Percentiles rank a stretch among this genome's conserved stretches.
phyloP scores from a whole-genome alignment of 2,329 filamentous ascomycete genomes.

The Knufia fluminis region DNA sequence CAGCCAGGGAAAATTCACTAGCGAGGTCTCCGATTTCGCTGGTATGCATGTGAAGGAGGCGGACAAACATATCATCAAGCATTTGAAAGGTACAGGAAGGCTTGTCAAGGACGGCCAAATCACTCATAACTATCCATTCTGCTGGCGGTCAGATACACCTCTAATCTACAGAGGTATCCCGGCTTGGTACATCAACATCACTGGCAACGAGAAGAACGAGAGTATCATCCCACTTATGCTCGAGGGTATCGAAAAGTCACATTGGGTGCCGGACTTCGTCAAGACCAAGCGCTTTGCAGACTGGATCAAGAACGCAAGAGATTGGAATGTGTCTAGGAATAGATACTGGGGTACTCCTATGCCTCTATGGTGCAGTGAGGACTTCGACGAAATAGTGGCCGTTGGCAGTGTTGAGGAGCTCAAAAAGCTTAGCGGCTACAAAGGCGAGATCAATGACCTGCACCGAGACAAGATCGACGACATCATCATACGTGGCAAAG shows the following conservation, averaged over 20 bases:
- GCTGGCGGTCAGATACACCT: conserved; percentile 76
- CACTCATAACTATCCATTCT: conserved; percentile 79
- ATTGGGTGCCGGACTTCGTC: conserved; percentile 77
- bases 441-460: conserved; percentile 67
- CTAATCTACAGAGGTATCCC: conserved; percentile 83
- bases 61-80: conserved; percentile 79
- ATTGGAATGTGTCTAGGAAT: conserved; percentile 86
- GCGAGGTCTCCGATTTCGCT: conserved; percentile 62
- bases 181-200: conserved; percentile 82
- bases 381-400: conserved; percentile 70
- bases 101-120: conserved; percentile 71
- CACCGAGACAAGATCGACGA: conserved; percentile 81
- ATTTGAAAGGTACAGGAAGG: conserved; percentile 64
- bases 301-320: conserved; percentile 75
- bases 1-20: conserved; percentile 67
- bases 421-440: conserved; percentile 66
- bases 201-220: conserved; percentile 36
- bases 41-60: conserved; percentile 80
- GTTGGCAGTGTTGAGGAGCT: conserved; percentile 72
- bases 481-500: conserved; percentile 78
- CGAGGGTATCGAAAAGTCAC: conserved; percentile 69
- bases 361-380: conserved; percentile 77
- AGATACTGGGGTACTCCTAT: conserved; percentile 86
- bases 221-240: conserved; percentile 68
- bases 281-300: conserved; percentile 79